These are phyloP conservation scores for Amaranthus palmeri DNA, from an alignment of 148 eudicot genomes.

Conservation along the genomic window DNA sequence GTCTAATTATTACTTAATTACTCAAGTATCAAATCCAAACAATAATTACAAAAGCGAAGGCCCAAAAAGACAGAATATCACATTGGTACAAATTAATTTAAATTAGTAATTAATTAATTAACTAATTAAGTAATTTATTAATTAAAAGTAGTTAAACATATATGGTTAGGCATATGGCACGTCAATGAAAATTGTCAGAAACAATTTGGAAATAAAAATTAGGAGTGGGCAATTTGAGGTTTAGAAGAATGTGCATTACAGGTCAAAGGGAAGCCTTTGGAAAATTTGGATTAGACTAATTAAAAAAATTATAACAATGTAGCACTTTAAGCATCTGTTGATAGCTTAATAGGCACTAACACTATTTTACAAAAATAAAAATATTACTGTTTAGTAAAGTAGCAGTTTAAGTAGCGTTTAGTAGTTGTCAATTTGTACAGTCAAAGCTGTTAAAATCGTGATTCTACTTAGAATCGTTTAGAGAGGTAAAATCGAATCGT, in stretches of 20 bases:
- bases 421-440: too few species aligned
- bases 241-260: slow-evolving; percentile 15
- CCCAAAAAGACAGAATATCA: not conserved
- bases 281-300: slow-evolving; percentile 7
- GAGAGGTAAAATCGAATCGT: too few species aligned
- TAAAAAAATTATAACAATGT: slow-evolving; percentile 2
- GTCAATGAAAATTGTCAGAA: slow-evolving; percentile 2
- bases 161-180: slow-evolving; percentile 11
- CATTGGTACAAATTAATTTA: not conserved
- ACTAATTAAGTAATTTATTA: too few species aligned
- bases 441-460: too few species aligned
- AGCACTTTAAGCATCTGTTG: too few species aligned
- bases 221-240: not conserved
- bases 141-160: not conserved
- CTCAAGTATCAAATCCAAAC: not conserved
- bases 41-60: not conserved
- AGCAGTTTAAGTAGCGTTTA: too few species aligned
- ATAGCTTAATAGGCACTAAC: too few species aligned
- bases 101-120: not conserved
- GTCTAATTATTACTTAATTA: slow-evolving; percentile 6
- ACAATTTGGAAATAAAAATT: not conserved
- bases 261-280: slow-evolving; percentile 2
- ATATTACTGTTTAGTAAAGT: too few species aligned
- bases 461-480: too few species aligned
- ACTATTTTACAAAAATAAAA: too few species aligned